Conservation (phyloP, 371 early-diverging fungal genomes). For the Mortierella sp. region DNA sequence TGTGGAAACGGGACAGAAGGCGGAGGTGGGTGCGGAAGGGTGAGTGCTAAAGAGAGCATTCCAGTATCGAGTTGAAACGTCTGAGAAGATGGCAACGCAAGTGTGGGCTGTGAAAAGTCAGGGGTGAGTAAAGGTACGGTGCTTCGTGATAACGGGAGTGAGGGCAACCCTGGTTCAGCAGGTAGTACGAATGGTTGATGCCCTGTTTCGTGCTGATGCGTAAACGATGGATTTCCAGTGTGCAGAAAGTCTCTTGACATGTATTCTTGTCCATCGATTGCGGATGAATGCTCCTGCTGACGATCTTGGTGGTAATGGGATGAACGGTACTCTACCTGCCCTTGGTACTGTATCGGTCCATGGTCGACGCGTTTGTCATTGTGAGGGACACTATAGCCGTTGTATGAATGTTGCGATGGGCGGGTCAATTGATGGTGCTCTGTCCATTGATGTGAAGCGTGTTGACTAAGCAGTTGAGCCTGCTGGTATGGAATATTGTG, state of each 20-base stretch:
- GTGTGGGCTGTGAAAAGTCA: neutral
- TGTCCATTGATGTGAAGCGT: too few relatives aligned
- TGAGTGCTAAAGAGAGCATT: conserved; percentile 10
- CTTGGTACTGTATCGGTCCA: too few relatives aligned
- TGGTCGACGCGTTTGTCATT: too few relatives aligned
- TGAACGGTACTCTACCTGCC: too few relatives aligned
- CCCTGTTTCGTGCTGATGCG: conserved; percentile 7
- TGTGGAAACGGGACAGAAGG: conserved; percentile 5
- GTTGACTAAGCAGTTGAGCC: too few relatives aligned
- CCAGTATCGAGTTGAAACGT: conserved; percentile 8
- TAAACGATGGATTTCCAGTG: neutral
- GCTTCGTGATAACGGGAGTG: neutral
- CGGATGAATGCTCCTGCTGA: neutral
- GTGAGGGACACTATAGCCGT: too few relatives aligned
- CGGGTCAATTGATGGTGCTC: too few relatives aligned
- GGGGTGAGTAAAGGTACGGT: conserved; percentile 1
- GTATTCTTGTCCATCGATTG: neutral
- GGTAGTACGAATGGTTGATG: neutral
- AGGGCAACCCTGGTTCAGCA: neutral
- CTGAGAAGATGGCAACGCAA: conserved; percentile 3
- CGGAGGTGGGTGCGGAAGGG: neutral
- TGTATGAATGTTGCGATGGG: too few relatives aligned
- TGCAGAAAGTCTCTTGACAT: neutral
- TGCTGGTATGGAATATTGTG: too few relatives aligned
- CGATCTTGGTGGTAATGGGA: too few relatives aligned